These are phyloP conservation scores for Fraxinus excelsior DNA, from an alignment of 257 asterid species.

Conservation along the genomic window DNA sequence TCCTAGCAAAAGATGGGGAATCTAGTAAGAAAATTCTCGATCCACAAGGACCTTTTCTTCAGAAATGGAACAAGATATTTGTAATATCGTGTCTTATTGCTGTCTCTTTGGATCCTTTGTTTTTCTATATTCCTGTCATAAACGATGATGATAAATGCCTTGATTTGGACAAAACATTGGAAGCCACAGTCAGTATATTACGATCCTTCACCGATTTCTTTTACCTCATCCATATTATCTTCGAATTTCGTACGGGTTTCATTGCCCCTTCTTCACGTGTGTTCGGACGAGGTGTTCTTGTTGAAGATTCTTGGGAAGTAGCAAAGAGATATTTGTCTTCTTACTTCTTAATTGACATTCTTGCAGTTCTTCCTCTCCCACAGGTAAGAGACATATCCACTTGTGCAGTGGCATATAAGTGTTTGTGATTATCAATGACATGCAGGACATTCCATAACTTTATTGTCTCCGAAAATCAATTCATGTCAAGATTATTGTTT, in stretches of 20 bases:
- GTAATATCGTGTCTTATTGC: constrained; percentile 84
- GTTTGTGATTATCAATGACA: not conserved
- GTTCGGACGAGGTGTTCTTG: constrained; percentile 97
- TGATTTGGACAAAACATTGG: constrained; percentile 74
- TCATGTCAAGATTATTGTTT: constrained; percentile 2
- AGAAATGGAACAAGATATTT: constrained; percentile 95
- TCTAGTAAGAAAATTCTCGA: constrained; percentile 69
- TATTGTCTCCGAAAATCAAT: not conserved
- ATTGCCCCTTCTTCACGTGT: constrained; percentile 97
- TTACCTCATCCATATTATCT: constrained; percentile 83
- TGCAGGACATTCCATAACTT: constrained; percentile 1
- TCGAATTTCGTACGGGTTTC: constrained; percentile 94
- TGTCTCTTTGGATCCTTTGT: constrained; percentile 94
- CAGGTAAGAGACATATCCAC: constrained; percentile 54
- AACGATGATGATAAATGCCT: constrained; percentile 74
- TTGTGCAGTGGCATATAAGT: constrained; percentile 5
- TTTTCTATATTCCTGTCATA: constrained; percentile 85
- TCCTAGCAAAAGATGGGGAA: constrained; percentile 47
- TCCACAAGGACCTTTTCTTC: constrained; percentile 94
- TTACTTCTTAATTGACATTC: constrained; percentile 81
- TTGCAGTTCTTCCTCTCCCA: constrained; percentile 97
- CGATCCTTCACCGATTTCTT: constrained; percentile 88
- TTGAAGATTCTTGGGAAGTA: constrained; percentile 89
- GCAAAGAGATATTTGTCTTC: constrained; percentile 92
- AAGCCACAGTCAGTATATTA: constrained; percentile 67